Conservation (phyloP, 352 stramenopile species). For the Peronosclerospora sorghi region DNA sequence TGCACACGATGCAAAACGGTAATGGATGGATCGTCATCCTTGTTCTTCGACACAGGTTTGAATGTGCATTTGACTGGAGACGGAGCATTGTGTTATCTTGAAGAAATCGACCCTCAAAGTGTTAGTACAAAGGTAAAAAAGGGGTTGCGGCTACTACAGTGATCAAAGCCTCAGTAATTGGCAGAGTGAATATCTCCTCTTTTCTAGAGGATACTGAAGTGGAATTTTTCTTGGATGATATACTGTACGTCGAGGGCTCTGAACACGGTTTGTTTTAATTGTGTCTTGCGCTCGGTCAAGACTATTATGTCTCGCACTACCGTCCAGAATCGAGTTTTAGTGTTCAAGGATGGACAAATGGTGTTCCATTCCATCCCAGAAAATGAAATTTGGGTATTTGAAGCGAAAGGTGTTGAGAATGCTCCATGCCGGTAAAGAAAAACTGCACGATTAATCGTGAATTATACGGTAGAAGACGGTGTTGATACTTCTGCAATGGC, state of each 20-base stretch:
- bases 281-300: neutral
- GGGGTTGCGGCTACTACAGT: neutral
- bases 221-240: neutral
- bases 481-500: too few relatives aligned
- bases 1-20: too few relatives aligned
- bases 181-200: neutral
- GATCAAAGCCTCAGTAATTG: neutral
- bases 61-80: neutral
- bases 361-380: neutral
- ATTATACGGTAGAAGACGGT: neutral
- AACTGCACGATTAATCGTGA: neutral
- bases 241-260: too few relatives aligned
- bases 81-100: neutral
- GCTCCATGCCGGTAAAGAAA: too few relatives aligned
- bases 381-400: neutral
- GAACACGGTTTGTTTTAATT: slow-evolving; percentile 1
- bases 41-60: slow-evolving; percentile 1
- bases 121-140: neutral
- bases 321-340: neutral
- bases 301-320: neutral
- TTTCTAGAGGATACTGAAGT: neutral
- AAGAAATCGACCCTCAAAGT: neutral
- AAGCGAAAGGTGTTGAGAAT: neutral
- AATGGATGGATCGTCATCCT: too few relatives aligned
- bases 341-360: neutral